Conservation (phyloP, 2,329 filamentous ascomycete genomes). For the Westerdykella sp. region DNA sequence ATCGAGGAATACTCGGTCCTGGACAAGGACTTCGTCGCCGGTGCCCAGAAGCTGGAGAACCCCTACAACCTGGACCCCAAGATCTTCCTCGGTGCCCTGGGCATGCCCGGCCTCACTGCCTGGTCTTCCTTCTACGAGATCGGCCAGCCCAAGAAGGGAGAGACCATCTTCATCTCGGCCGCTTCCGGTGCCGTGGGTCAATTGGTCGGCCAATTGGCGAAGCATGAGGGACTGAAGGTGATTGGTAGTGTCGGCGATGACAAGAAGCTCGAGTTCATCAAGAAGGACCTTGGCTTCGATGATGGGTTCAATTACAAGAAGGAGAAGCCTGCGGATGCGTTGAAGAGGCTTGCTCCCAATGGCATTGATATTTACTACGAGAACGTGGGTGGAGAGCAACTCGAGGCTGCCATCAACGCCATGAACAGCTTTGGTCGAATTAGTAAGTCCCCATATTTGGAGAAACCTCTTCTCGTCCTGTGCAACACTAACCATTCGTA, state of each 20-base stretch:
- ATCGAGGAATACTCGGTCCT: conserved; percentile 65
- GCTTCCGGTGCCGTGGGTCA: conserved; percentile 78
- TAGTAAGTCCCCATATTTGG: conserved; percentile 40
- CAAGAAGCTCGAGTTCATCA: conserved; percentile 71
- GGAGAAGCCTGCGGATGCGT: conserved; percentile 61
- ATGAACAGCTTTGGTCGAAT: conserved; percentile 64
- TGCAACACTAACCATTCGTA: conserved; percentile 7
- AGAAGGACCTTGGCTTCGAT: conserved; percentile 63
- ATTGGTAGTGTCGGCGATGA: conserved; percentile 75
- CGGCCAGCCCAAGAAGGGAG: conserved; percentile 66
- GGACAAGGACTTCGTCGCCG: conserved; percentile 40
- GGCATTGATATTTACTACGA: conserved; percentile 82
- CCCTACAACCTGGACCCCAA: conserved; percentile 59
- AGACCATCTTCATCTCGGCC: conserved; percentile 76
- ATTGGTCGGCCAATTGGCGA: conserved; percentile 75
- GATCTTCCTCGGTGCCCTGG: conserved; percentile 68
- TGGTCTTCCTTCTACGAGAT: conserved; percentile 71
- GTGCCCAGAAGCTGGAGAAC: conserved; percentile 58
- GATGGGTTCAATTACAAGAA: conserved; percentile 85
- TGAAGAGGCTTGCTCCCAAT: conserved; percentile 64
- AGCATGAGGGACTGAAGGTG: conserved; percentile 71
- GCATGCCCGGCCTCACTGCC: conserved; percentile 72
- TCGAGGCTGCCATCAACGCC: conserved; percentile 59
- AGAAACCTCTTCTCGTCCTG: neutral
- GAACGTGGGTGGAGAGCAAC: conserved; percentile 70